Evolutionary conservation across 2,329 filamentous ascomycete species (phyloP).

Genomic region (Aureobasidium sp.): DNA sequence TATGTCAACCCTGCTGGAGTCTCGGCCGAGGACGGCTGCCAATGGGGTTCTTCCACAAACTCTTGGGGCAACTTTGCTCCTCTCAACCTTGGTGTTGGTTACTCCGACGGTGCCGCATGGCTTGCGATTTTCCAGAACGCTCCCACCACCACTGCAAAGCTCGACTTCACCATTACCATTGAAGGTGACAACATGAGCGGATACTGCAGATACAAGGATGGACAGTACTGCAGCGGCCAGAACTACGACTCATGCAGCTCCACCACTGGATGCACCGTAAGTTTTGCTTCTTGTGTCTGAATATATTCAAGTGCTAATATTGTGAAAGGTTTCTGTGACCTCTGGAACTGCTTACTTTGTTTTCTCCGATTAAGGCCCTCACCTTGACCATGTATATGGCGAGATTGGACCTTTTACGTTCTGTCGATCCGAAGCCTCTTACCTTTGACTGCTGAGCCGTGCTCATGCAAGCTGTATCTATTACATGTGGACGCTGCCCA

Average conservation of each 20-base stretch:
- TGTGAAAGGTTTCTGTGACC: conserved; percentile 40
- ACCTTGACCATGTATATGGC: neutral
- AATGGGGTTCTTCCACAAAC: conserved; percentile 60
- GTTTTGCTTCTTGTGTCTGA: conserved; percentile 31
- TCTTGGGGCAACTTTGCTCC: conserved; percentile 78
- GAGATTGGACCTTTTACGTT: neutral
- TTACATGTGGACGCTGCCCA: neutral
- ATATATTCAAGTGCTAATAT: conserved; percentile 17
- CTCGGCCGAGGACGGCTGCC: conserved; percentile 60
- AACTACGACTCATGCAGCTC: conserved; percentile 42
- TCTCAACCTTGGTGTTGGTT: conserved; percentile 75
- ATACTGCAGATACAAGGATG: conserved; percentile 60
- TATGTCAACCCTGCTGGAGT: conserved; percentile 85
- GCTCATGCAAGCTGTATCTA: conserved; percentile 11
- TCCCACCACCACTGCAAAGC: conserved; percentile 61
- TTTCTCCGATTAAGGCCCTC: conserved; percentile 25
- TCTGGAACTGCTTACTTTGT: conserved; percentile 46
- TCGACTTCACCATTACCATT: conserved; percentile 76
- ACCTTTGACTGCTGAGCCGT: neutral
- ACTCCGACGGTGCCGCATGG: conserved; percentile 62
- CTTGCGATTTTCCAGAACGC: conserved; percentile 79
- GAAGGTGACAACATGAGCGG: conserved; percentile 55
- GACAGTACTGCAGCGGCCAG: conserved; percentile 51
- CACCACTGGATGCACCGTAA: conserved; percentile 71
- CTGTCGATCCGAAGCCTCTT: neutral